Evolutionary conservation across 345 rosid genomes (phyloP), one percentile per base, ranked within the genome.

Genomic region (Salix caprea): DNA sequence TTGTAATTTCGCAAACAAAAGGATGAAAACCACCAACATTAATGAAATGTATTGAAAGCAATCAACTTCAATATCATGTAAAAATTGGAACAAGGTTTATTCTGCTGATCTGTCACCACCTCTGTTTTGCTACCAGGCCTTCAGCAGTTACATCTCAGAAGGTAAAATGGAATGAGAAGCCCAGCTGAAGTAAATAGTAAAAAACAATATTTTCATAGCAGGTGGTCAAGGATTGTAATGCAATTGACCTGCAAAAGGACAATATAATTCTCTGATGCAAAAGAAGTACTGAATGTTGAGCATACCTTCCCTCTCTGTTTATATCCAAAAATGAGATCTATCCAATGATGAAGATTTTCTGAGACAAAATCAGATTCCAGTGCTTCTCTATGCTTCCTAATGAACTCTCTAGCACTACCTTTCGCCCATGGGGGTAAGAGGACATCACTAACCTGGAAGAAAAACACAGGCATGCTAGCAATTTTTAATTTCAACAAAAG

Each of bases 281-380:
- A 32, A 34, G 50, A 42, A n/a, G 56, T 39, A 4, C 60, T 42
- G 62, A 28, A 39, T 66, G 37, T 13, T 30, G 16, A 54, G 52
- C 87, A 40, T 74, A 96, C 99, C 97, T 96, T 96, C 74, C 99
- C 99, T 79, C 98, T 89, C 89, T 96, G 99, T 88, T 92, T 94
- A 82, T 84, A 86, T 64, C 99, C 99, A 89, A 96, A 96, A 65
- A 96, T 96, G 76, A 96, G 97, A 83, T 96, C 99, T 80, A 96
- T 94, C 99, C 99, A 96, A 30, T 96, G 93, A 85, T 96, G 98
- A 85, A 96, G 86, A 87, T 92, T 92, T 82, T 94, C 98, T 67
- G 99, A 96, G 80, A 94, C 96, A 84, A 86, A 92, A 85, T 92
- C 96, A 30, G 93, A 94, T 83, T 96, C 99, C 84, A 96, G 87